phyloP scores from a whole-genome alignment of 2,329 filamentous ascomycete species.

The Pseudogymnoascus sp. region DNA sequence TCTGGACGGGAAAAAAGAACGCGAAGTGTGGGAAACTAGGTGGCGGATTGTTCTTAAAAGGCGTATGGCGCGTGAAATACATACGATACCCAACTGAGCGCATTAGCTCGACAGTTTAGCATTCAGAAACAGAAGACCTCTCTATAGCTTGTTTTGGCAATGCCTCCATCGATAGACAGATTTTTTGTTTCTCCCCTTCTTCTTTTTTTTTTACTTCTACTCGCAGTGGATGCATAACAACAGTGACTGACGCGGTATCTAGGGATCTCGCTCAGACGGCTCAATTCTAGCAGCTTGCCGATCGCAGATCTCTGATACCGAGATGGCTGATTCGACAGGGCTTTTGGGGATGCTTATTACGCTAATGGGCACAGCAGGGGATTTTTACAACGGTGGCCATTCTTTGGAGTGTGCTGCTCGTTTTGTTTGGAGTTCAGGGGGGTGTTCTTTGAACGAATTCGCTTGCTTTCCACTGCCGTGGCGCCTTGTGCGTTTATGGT shows the following conservation, averaged over 20 bases:
- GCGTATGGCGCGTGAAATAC: slow-evolving; percentile 7
- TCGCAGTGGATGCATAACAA: not conserved
- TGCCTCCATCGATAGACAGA: slow-evolving; percentile 1
- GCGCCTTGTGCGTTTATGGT: slow-evolving; percentile 6
- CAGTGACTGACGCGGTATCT: slow-evolving; percentile 8
- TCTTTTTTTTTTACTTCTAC: not conserved
- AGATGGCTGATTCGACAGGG: slow-evolving; percentile 8
- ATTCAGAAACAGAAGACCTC: not conserved
- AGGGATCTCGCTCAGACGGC: slow-evolving; percentile 1
- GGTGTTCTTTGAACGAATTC: slow-evolving; percentile 6
- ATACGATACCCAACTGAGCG: slow-evolving; percentile 7
- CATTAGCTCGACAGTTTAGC: not conserved
- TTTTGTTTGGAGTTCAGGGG: not conserved
- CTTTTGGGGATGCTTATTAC: not conserved
- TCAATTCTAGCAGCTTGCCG: slow-evolving; percentile 6
- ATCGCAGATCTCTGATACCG: slow-evolving; percentile 6
- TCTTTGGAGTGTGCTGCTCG: not conserved
- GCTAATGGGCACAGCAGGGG: not conserved
- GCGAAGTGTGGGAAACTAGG: not conserved
- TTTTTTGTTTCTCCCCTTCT: not conserved
- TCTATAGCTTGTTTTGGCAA: not conserved
- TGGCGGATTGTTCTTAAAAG: not conserved
- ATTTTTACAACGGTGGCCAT: not conserved
- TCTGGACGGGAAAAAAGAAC: not conserved
- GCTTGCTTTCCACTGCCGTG: slow-evolving; percentile 7